phyloP scores from a whole-genome alignment of 225 moss, liverwort and hornwort species.

The Polytrichum commune region DNA sequence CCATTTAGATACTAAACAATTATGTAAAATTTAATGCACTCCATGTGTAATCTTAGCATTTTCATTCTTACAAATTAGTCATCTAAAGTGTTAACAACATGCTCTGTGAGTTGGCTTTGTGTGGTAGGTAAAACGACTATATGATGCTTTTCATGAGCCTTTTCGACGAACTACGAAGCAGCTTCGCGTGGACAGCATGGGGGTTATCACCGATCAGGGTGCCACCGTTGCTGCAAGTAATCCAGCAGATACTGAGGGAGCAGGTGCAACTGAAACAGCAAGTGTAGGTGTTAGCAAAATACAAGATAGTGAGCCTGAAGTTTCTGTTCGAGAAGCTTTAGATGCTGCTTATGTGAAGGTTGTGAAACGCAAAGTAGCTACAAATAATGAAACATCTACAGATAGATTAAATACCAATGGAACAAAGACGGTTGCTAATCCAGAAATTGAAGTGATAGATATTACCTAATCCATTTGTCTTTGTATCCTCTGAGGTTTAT shows the following conservation, averaged over 20 bases:
- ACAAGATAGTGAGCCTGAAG: slow-evolving; percentile 30
- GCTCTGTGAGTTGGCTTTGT: slow-evolving; percentile 9
- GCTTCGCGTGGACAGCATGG: slow-evolving; percentile 39
- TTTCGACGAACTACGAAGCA: slow-evolving; percentile 82
- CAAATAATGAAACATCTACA: slow-evolving; percentile 28
- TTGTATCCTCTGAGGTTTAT: neutral
- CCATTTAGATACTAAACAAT: no score
- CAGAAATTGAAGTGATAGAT: slow-evolving; percentile 51
- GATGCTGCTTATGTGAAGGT: slow-evolving; percentile 50
- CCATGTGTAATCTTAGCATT: neutral
- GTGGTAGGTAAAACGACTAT: slow-evolving; percentile 81
- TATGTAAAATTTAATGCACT: neutral
- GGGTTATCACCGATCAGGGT: slow-evolving; percentile 22
- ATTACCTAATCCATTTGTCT: slow-evolving; percentile 24
- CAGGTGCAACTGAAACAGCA: slow-evolving; percentile 13
- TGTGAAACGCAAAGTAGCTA: slow-evolving; percentile 26
- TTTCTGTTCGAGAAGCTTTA: slow-evolving; percentile 73
- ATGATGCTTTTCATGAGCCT: slow-evolving; percentile 96
- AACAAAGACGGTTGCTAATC: slow-evolving; percentile 16
- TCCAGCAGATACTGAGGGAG: slow-evolving; percentile 18
- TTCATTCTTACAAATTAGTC: neutral
- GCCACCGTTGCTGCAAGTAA: slow-evolving; percentile 11
- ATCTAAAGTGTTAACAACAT: neutral
- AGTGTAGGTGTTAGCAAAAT: slow-evolving; percentile 18
- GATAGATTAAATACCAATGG: slow-evolving; percentile 23